Evolutionary conservation across 2,329 filamentous ascomycete species (phyloP), one percentile per base, ranked within the genome.

Genomic region (Phyllosticta citribraziliensis): DNA sequence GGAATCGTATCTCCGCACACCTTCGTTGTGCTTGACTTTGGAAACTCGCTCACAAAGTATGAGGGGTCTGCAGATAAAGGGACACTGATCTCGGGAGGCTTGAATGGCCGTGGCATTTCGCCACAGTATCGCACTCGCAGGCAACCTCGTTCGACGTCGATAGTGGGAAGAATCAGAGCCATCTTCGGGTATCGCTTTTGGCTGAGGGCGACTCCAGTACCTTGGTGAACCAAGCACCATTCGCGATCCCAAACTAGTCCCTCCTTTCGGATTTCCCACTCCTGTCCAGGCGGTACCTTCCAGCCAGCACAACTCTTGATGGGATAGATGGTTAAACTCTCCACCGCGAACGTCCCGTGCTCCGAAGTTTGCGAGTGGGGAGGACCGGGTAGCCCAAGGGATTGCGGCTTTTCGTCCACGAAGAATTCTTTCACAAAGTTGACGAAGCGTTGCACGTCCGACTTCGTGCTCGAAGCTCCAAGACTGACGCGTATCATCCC

Each of bases 281-380:
- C 70, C 8, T 76, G 76, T 2, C 78, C 81, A 0, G 75, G 64
- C 1, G 91, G 87, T 30, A 97, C 79, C 40, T 78, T 78, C 71
- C 88, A 96, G 0, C 89, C 89, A 17, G 86, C 89, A 68, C 94
- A 97, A 70, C 91, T 96, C 74, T 99, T 99, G 70, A 99, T 92
- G 0, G 94, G 94, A 69, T 91, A 99, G 0, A 97, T 83, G 5
- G 75, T 76, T 17, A 81, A 65, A 60, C 75, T 78, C 63, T 80
- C 78, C 57, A 81, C 73, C 63, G 76, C 72, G 61, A 78, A 68
- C 51, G 64, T 66, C 52, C 66, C 69, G 52, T 60, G 56, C n/a
- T 33, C 60, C 47, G 68, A 65, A 66, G 66, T 67, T 56, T 20
- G 50, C 40, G 5, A 6, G n/a, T 47, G 14, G 14, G n/a, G 14